These are phyloP conservation scores for Isatis tinctoria DNA, from an alignment of 345 rosid genomes.

Conservation along the genomic window DNA sequence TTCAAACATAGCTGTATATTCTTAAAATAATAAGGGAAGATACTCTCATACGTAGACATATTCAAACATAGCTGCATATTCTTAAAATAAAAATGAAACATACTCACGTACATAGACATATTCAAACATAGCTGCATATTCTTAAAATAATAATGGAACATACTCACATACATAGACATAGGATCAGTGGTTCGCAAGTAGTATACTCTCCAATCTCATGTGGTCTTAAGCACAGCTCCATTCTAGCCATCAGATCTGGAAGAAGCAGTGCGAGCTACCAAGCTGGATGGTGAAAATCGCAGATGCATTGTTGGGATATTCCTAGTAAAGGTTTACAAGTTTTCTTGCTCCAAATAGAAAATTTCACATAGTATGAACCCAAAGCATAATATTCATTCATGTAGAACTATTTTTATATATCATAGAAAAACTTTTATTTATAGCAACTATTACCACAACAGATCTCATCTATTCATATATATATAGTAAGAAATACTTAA, in stretches of 20 bases:
- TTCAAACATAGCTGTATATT: background rate
- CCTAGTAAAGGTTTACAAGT: background rate
- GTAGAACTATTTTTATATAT: background rate
- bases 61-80: background rate
- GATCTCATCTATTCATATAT: background rate
- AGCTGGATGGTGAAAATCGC: background rate
- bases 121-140: background rate
- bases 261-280: background rate
- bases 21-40: background rate
- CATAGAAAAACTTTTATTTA: background rate
- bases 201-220: background rate
- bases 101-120: background rate
- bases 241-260: background rate
- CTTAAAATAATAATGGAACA: background rate
- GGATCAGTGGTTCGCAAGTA: background rate
- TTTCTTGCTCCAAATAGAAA: background rate
- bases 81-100: background rate
- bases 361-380: background rate
- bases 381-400: background rate
- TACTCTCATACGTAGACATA: background rate
- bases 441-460: background rate
- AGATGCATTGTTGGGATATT: background rate
- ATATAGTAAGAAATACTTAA: slow-evolving; percentile 7
- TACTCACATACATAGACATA: background rate
- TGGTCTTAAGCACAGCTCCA: background rate